phyloP scores from a whole-genome alignment of 2,329 filamentous ascomycete species.

The Sarocladium strictum region DNA sequence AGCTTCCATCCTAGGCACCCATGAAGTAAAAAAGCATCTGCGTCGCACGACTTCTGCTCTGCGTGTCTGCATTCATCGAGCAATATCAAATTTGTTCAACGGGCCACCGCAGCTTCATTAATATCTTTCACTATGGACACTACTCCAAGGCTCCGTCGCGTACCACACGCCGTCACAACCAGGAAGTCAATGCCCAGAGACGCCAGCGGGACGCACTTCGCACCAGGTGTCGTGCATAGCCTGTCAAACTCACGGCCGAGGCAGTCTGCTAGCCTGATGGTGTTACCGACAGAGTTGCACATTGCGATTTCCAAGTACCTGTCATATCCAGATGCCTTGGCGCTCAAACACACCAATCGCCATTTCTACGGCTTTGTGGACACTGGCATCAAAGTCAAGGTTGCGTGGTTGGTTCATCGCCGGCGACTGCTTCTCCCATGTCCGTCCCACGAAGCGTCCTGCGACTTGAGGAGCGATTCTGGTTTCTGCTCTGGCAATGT shows the following conservation, averaged over 20 bases:
- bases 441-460: constrained; percentile 47
- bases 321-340: constrained; percentile 65
- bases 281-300: constrained; percentile 62
- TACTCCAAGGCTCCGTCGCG: no score
- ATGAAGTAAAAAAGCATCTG: not conserved
- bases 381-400: constrained; percentile 59
- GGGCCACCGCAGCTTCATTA: not conserved
- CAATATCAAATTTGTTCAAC: no score
- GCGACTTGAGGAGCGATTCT: constrained; percentile 53
- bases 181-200: not conserved
- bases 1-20: not conserved
- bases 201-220: not conserved
- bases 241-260: not conserved
- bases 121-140: no score
- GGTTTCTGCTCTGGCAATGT: constrained; percentile 56
- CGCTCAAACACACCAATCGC: constrained; percentile 59
- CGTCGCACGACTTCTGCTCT: no score
- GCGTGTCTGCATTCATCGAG: no score
- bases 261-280: constrained; percentile 27
- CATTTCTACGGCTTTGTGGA: constrained; percentile 60
- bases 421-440: constrained; percentile 59
- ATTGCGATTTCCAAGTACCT: constrained; percentile 54
- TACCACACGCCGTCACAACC: no score
- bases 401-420: constrained; percentile 63
- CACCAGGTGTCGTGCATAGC: no score